Evolutionary conservation across 371 early-diverging fungal species (phyloP), one percentile per base, ranked within the genome.

Genomic region (Mucor plumbeus): DNA sequence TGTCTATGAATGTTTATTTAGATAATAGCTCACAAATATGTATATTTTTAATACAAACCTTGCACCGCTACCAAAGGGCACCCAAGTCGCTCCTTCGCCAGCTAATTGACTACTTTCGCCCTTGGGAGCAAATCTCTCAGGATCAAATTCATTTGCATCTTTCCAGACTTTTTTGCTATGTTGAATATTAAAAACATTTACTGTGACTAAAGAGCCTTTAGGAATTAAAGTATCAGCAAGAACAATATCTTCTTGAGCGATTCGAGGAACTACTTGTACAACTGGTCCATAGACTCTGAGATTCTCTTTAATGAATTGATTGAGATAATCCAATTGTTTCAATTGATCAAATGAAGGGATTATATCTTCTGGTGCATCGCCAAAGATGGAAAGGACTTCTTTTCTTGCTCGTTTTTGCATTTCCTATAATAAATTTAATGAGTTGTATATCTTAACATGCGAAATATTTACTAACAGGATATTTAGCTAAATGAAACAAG

Each of bases 61-160:
- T 14, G 76, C 55, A 13, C 87, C 87, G 31, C 71, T 71, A 62
- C 83, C 73, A 65, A 87, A 87, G 11, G 87, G 85, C 9, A 83
- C 55, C 78, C 78, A 87, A 1, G 80, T 66, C 50, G 62, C 31
- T 21, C 73, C 81, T 9, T 76, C 48, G n/a, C 71, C 39, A 39
- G 59, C n/a, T 68, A 43, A 72, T 3, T 50, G 53, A 7, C 65
- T 74, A 15, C 59, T 47, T 60, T 69, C 71, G 15, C 77, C 71
- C 13, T 64, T 80, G 31, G 59, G 9, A 44, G 38, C n/a, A 60
- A 85, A 87, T 35, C 88, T 68, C 10, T 81, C 84, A n/a, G 77
- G 77, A 15, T 59, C 34, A 14, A 75, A 76, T 11, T 17, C 33
- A 21, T 62, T 59, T 0, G 72, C 64, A 11, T 65, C 31, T 11